Evolutionary conservation across 208 protist species (phyloP).

Genomic region (Tritrichomonas musculus): DNA sequence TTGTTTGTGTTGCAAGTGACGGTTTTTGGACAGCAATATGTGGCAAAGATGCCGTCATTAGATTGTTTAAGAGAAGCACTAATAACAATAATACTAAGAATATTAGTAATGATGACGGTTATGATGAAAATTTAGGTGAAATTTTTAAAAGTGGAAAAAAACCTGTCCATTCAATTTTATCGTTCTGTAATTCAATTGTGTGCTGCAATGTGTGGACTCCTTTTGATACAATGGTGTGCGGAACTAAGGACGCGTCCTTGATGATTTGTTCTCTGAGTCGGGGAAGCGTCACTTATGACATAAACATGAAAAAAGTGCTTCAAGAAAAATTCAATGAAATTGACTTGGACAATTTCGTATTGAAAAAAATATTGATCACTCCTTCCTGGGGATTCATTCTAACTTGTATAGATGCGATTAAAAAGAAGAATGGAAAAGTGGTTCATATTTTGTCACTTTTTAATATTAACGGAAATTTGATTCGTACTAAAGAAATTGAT

Average conservation of each 20-base stretch:
- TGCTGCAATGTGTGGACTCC: background rate
- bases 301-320: background rate
- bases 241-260: background rate
- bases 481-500: background rate
- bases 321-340: too few species aligned
- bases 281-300: background rate
- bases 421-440: background rate
- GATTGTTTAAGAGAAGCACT: background rate
- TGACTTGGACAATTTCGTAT: background rate
- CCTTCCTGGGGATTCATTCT: background rate
- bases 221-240: background rate
- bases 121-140: too few species aligned
- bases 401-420: background rate
- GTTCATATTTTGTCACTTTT: background rate
- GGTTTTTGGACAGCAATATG: background rate
- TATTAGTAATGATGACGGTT: too few species aligned
- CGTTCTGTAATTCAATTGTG: background rate
- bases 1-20: background rate
- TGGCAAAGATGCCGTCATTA: background rate
- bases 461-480: background rate
- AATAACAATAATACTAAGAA: too few species aligned
- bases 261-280: background rate
- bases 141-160: background rate
- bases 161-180: background rate
- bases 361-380: background rate